Base-by-base conservation (phyloP, 768 basidiomycete genomes). In the Xanthoconium purpureum region DNA sequence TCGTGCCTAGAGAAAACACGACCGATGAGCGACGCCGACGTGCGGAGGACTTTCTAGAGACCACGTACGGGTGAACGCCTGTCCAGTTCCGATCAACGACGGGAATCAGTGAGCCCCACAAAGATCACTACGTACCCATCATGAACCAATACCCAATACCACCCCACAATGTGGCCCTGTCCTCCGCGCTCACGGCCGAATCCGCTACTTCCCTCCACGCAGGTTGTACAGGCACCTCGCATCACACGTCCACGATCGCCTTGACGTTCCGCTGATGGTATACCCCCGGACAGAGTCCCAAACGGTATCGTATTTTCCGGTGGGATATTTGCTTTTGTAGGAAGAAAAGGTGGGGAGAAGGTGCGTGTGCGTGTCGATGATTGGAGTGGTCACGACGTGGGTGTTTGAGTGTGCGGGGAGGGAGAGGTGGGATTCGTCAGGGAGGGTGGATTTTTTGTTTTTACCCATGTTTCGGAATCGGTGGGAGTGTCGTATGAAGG, bases 331-430 rank as follows among this genome's bases (percentile, higher is more conserved):
- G 38, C 63, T 66, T 32, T 77, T 75, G 67, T 93, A 94, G 17
- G 75, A 63, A 1, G 78, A 75, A 61, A 81, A 94, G 0, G 91
- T 94, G 0, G 87, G 82, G 10, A 85, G 76, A 17, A 94, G 74
- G n/a, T n/a, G n/a, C n/a, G n/a, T n/a, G 63, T 94, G 92, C 0
- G 91, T 94, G 72, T 94, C 92, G 17, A 93, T 77, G 62, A 94
- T 82, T 3, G 78, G 72, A 3, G 60, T 65, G 18, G 62, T 48
- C 3, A 61, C 48, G 30, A 63, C 42, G 47, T 24, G 47, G n/a
- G 65, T 30, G 45, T 38, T 50, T 14, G 59, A 47, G 44, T 71
- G 72, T 1, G 50, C 52, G 8, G 77, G 74, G 4, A 78, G 66
- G 2, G 57, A 36, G n/a, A n/a, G n/a, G n/a, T n/a, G 35, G 78